These are phyloP conservation scores for Gryganskiella cystojenkinii DNA, from an alignment of 192 early-diverging fungal genomes.

Conservation along the genomic window DNA sequence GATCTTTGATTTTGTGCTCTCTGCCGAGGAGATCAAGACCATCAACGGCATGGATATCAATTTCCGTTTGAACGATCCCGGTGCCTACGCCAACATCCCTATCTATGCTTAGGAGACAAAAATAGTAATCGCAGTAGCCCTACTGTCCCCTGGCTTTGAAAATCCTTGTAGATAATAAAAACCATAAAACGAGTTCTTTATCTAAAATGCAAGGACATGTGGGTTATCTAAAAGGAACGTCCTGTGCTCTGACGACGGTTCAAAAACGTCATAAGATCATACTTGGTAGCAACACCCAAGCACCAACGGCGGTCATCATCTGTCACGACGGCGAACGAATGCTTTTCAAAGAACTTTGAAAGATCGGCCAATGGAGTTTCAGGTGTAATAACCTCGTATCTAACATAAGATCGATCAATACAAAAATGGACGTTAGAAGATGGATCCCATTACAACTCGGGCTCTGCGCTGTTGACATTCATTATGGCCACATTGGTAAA, in stretches of 20 bases:
- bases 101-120: constrained; percentile 56
- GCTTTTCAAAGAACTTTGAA: constrained; percentile 84
- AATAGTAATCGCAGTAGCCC: too few species aligned
- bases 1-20: constrained; percentile 57
- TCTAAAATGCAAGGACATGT: not conserved
- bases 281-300: constrained; percentile 82
- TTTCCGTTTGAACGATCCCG: constrained; percentile 62
- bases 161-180: not conserved
- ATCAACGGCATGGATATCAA: constrained; percentile 56
- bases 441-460: too few species aligned
- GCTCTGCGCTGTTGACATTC: too few species aligned
- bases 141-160: too few species aligned
- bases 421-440: too few species aligned
- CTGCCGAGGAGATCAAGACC: constrained; percentile 58
- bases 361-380: constrained; percentile 82
- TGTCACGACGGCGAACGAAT: constrained; percentile 86
- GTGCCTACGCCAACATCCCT: constrained; percentile 55
- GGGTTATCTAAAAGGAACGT: constrained; percentile 17
- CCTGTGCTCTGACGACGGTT: constrained; percentile 63
- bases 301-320: constrained; percentile 83
- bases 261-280: constrained; percentile 77
- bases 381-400: constrained; percentile 84
- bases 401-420: constrained; percentile 8
- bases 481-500: not conserved
- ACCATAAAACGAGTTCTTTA: not conserved